These are phyloP conservation scores for Adenanthera pavonina DNA, from an alignment of 306 rosid genomes.

Conservation along the genomic window DNA sequence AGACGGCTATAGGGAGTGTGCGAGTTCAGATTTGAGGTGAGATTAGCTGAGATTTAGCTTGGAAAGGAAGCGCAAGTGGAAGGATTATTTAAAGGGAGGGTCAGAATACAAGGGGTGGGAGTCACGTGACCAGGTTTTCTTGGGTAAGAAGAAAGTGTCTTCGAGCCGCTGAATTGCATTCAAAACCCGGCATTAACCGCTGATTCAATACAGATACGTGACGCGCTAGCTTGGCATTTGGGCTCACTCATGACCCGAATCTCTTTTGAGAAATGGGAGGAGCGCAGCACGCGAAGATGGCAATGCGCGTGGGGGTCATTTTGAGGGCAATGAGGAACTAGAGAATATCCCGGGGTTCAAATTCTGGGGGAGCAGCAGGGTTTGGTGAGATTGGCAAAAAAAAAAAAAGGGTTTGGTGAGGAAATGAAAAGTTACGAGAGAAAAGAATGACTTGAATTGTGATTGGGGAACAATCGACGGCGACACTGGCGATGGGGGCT, in stretches of 20 bases:
- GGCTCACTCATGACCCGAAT: background rate
- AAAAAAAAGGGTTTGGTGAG: background rate
- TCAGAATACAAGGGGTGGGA: slow-evolving; percentile 1
- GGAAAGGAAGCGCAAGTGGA: background rate
- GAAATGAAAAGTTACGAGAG: background rate
- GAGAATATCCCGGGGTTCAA: slow-evolving; percentile 20
- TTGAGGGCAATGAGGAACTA: background rate
- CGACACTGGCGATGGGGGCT: too few relatives aligned
- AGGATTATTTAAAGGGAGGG: slow-evolving; percentile 36
- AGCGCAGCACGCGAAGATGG: background rate
- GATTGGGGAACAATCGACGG: background rate
- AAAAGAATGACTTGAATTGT: background rate
- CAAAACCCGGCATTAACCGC: slow-evolving; percentile 36
- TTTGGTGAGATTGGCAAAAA: too few relatives aligned
- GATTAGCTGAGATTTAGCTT: slow-evolving; percentile 31
- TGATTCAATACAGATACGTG: slow-evolving; percentile 21
- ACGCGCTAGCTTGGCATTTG: background rate
- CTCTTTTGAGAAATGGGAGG: background rate
- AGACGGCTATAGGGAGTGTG: background rate
- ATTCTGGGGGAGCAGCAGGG: background rate
- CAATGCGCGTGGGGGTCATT: background rate
- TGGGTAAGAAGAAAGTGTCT: slow-evolving; percentile 44
- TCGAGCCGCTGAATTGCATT: slow-evolving; percentile 41
- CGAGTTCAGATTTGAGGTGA: background rate
- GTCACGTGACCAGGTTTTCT: slow-evolving; percentile 45